Base-by-base conservation (phyloP, 345 rosid species). In the Clausena lansium region DNA sequence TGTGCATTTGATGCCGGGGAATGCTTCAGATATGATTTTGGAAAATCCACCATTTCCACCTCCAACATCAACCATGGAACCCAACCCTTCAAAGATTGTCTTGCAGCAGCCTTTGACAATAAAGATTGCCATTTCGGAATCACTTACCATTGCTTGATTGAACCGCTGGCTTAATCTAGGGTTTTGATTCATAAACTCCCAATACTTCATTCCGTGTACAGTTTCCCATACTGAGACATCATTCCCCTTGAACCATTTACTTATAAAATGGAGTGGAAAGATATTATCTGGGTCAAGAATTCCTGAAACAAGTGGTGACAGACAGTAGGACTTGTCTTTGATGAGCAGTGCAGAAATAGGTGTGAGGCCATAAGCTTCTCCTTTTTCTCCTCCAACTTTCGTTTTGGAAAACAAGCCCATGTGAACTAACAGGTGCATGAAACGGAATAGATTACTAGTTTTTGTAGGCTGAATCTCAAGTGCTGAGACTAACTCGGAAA, bases 81-180 rank as follows among this genome's bases (percentile, higher is more conserved):
- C 63, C 74, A 80, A 15, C 6, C 78, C 76, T 14, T 81, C 76
- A 15, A 78, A 76, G 4, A 83, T 52, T 33, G 33, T 61, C 52
- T 50, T 77, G 9, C 70, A 30, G 50, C 50, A 2, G 2, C 54
- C 75, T 4, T 50, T 28, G 67, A 84, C 15, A 9, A 65, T 67
- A 7, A 35, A 24, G 0, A 38, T 47, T 24, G 77, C 73, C 9
- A 86, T 3, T 0, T 10, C 54, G 2, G 80, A 30, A 64, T 89
- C 89, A 0, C 77, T 47, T 0, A 80, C 86, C 87, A 87, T 81
- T 20, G 75, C 74, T 2, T 73, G 78, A 32, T 79, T 75, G 28
- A 87, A 74, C 0, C 67, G 4, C 4, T 6, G 20, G 19, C 35
- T 65, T 20, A 74, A 0, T 52, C 76, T 27, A 0, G 80, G 79